Percentiles rank a stretch among this genome's conserved stretches.
Evolutionary conservation across 2,329 filamentous ascomycete species (phyloP).

Genomic region (Lachnellula subtilissima): DNA sequence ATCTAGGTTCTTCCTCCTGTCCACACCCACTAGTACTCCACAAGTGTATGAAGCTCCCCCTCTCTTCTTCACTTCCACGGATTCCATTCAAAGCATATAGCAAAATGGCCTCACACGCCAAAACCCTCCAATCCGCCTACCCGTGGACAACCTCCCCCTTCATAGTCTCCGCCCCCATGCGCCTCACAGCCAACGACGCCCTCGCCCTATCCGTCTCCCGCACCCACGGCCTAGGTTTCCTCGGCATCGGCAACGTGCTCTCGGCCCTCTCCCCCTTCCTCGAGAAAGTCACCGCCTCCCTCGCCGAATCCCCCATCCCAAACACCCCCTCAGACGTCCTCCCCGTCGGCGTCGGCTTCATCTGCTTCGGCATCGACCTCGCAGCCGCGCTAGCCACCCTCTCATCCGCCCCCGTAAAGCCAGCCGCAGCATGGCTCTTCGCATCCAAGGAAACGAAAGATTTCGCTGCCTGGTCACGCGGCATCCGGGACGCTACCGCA

Average conservation of each 20-base stretch:
- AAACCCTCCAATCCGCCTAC: conserved; percentile 37
- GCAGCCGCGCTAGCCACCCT: conserved; percentile 30
- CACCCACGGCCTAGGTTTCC: conserved; percentile 48
- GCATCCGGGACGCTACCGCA: conserved; percentile 21
- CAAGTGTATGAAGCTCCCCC: too few species aligned
- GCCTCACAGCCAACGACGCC: conserved; percentile 50
- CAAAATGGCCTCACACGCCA: neutral
- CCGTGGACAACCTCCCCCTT: conserved; percentile 56
- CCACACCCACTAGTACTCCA: too few species aligned
- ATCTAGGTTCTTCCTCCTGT: too few species aligned
- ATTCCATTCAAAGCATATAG: too few species aligned
- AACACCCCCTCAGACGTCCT: conserved; percentile 24
- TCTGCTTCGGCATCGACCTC: conserved; percentile 42
- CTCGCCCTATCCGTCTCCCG: conserved; percentile 57
- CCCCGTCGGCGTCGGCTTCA: conserved; percentile 44
- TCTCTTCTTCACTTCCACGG: too few species aligned
- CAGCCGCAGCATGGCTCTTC: conserved; percentile 45
- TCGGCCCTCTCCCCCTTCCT: conserved; percentile 22
- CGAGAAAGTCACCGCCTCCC: conserved; percentile 21
- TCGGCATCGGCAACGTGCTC: conserved; percentile 36
- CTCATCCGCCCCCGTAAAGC: conserved; percentile 22
- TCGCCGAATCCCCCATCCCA: conserved; percentile 10
- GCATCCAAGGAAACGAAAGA: conserved; percentile 32
- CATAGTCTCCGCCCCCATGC: conserved; percentile 64
- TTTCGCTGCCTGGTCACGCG: conserved; percentile 28